Evolutionary conservation across 2,329 filamentous ascomycete genomes (phyloP).

Genomic region (Diaporthe sp.): DNA sequence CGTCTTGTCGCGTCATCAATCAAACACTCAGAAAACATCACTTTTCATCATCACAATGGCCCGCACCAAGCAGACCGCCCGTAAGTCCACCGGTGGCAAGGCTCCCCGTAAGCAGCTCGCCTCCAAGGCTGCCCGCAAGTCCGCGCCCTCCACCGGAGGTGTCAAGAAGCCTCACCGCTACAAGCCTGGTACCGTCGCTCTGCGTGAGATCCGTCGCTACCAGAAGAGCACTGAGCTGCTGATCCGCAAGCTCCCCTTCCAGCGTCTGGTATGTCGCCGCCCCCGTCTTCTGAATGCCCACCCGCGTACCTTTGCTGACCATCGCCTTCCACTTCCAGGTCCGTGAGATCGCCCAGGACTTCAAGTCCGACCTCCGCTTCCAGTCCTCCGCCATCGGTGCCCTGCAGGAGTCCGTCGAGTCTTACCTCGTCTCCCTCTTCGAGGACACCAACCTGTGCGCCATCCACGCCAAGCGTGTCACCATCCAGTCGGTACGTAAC

Average conservation of each 20-base stretch:
- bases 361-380: slow-evolving; percentile 97
- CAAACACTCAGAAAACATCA: slow-evolving; percentile 42
- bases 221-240: slow-evolving; percentile 97
- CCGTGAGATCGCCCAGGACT: slow-evolving; percentile 95
- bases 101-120: slow-evolving; percentile 95
- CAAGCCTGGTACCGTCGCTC: slow-evolving; percentile 95
- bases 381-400: slow-evolving; percentile 98
- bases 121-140: slow-evolving; percentile 99
- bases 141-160: slow-evolving; percentile 94
- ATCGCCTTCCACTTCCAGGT: slow-evolving; percentile 59
- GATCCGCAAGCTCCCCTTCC: slow-evolving; percentile 97
- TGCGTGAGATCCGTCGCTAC: slow-evolving; percentile 98
- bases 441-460: slow-evolving; percentile 99
- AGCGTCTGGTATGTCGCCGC: slow-evolving; percentile 79
- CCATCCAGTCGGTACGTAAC: slow-evolving; percentile 79
- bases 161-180: slow-evolving; percentile 95
- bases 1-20: slow-evolving; percentile 43
- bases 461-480: slow-evolving; percentile 99
- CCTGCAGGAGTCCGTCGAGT: slow-evolving; percentile 98
- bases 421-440: slow-evolving; percentile 97
- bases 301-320: slow-evolving; percentile 42
- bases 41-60: slow-evolving; percentile 63
- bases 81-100: slow-evolving; percentile 86
- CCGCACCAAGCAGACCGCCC: slow-evolving; percentile 76
- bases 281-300: background rate